A percentile compares a stretch with the other conserved stretches of the same genome.
Evolutionary conservation across 1,139 yeast genomes (phyloP).

Genomic region (Pichia norvegensis): DNA sequence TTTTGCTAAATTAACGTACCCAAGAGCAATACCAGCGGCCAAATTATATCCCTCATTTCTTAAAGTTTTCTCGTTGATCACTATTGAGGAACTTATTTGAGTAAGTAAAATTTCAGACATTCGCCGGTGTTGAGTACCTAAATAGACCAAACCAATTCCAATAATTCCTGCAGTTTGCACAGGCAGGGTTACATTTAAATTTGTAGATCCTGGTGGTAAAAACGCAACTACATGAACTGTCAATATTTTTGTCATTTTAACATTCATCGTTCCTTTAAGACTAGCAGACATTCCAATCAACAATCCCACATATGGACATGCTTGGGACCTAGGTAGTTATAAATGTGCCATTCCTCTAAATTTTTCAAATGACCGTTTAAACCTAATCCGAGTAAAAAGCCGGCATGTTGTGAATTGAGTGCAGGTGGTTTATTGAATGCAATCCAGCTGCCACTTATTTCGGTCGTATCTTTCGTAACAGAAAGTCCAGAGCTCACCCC

Average conservation of each 20-base stretch:
- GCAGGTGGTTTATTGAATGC: slow-evolving; percentile 73
- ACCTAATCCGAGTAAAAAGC: slow-evolving; percentile 87
- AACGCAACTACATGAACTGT: slow-evolving; percentile 92
- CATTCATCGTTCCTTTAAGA: slow-evolving; percentile 73
- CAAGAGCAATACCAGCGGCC: slow-evolving; percentile 84
- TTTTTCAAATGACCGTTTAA: slow-evolving; percentile 78
- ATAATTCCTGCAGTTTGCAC: slow-evolving; percentile 91
- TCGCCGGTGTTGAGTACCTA: slow-evolving; percentile 72
- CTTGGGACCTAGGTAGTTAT: slow-evolving; percentile 87
- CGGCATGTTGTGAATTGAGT: slow-evolving; percentile 82
- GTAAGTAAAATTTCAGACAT: slow-evolving; percentile 77
- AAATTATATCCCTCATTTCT: slow-evolving; percentile 78
- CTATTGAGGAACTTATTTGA: slow-evolving; percentile 52
- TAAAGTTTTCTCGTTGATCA: slow-evolving; percentile 48
- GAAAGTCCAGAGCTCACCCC: slow-evolving; percentile 87
- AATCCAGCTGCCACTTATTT: slow-evolving; percentile 88
- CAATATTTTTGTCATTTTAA: slow-evolving; percentile 79
- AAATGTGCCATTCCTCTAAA: slow-evolving; percentile 95
- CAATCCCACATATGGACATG: slow-evolving; percentile 73
- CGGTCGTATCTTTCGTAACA: slow-evolving; percentile 59
- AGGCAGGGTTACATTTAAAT: slow-evolving; percentile 70
- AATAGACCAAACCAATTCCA: slow-evolving; percentile 80
- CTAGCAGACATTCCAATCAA: slow-evolving; percentile 93
- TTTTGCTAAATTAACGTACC: slow-evolving; percentile 77
- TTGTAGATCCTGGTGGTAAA: slow-evolving; percentile 85